Conservation (phyloP, 257 asterid species). For the Plantago major region DNA sequence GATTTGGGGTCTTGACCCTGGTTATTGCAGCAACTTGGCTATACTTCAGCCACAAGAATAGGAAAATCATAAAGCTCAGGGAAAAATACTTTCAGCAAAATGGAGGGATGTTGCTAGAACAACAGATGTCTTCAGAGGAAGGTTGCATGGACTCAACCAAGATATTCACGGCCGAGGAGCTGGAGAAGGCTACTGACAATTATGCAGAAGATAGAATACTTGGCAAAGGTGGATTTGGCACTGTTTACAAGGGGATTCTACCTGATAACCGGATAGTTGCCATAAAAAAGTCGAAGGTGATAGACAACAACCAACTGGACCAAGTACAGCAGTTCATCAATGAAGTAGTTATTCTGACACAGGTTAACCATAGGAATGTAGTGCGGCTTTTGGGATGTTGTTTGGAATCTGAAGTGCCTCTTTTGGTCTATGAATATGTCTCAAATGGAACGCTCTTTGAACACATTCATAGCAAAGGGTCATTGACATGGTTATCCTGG, state of each 20-base stretch:
- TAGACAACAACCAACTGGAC: constrained; percentile 23
- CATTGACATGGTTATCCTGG: constrained; percentile 37
- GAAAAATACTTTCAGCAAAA: constrained; percentile 47
- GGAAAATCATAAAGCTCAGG: constrained; percentile 29
- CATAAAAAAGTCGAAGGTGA: constrained; percentile 36
- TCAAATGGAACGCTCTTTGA: constrained; percentile 37
- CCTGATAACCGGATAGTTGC: constrained; percentile 35
- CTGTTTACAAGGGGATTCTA: constrained; percentile 43
- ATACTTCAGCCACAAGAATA: constrained; percentile 29
- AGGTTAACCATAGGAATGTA: constrained; percentile 43
- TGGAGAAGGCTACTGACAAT: no score
- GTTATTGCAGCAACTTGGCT: constrained; percentile 29
- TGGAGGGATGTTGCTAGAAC: constrained; percentile 39
- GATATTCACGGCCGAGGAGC: constrained; percentile 33
- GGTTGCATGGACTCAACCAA: constrained; percentile 29
- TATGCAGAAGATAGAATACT: no score
- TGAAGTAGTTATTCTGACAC: constrained; percentile 47
- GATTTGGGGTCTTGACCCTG: constrained; percentile 36
- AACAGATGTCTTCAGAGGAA: constrained; percentile 32
- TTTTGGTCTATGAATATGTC: constrained; percentile 42
- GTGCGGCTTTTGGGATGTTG: constrained; percentile 52
- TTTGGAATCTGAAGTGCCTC: constrained; percentile 42
- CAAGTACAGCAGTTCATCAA: constrained; percentile 47
- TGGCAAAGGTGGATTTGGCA: no score
- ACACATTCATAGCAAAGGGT: constrained; percentile 31